Percentiles rank a stretch among this genome's conserved stretches.
Conservation (phyloP, 2,329 filamentous ascomycete genomes). For the Ascochyta viciae-villosae region DNA sequence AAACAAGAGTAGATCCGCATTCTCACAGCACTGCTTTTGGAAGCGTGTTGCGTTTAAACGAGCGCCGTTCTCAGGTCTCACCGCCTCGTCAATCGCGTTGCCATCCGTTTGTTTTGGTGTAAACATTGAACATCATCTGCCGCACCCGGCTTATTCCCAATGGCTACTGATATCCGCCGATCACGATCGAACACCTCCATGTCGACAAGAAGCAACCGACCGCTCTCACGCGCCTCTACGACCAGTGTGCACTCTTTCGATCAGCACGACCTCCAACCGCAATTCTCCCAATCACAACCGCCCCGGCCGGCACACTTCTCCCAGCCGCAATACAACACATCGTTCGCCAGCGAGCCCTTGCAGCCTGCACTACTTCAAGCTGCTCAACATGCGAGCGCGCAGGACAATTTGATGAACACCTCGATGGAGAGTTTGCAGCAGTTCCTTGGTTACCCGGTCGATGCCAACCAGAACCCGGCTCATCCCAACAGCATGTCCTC, state of each 20-base stretch:
- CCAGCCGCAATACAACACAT: slow-evolving; percentile 37
- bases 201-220: slow-evolving; percentile 53
- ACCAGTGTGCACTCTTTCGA: slow-evolving; percentile 55
- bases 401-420: slow-evolving; percentile 40
- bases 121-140: slow-evolving; percentile 34
- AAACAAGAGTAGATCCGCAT: slow-evolving; percentile 27
- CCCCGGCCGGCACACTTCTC: slow-evolving; percentile 24
- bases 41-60: neutral
- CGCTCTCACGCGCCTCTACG: slow-evolving; percentile 57
- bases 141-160: slow-evolving; percentile 28
- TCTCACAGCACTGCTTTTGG: neutral
- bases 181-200: slow-evolving; percentile 57
- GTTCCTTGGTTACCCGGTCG: slow-evolving; percentile 38
- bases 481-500: slow-evolving; percentile 29
- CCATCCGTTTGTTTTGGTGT: slow-evolving; percentile 43
- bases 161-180: slow-evolving; percentile 50
- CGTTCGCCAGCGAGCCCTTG: slow-evolving; percentile 38
- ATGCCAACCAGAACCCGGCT: slow-evolving; percentile 24
- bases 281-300: slow-evolving; percentile 27
- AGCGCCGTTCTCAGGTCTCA: neutral
- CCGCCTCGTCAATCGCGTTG: slow-evolving; percentile 19
- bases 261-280: slow-evolving; percentile 37
- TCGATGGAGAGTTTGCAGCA: slow-evolving; percentile 45
- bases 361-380: slow-evolving; percentile 45
- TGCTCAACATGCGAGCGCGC: slow-evolving; percentile 46